A percentile compares a stretch with the other conserved stretches of the same genome.
Evolutionary conservation across 2,329 filamentous ascomycete species (phyloP).

Genomic region (Verticillium zaregamsianum): DNA sequence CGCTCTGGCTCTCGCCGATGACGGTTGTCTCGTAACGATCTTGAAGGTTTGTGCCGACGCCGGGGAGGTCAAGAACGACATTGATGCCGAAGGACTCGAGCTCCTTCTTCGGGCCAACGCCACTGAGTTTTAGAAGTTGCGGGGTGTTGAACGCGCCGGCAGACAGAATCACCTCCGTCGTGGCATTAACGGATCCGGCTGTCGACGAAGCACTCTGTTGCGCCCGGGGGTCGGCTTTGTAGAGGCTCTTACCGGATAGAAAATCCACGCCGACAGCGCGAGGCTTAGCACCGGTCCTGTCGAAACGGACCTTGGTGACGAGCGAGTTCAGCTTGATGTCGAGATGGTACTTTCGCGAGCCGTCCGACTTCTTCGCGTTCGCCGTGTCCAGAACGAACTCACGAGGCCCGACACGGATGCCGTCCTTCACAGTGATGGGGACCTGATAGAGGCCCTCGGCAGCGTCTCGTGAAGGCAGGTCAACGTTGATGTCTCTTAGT

Average conservation of each 20-base stretch:
- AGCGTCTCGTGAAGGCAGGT: constrained; percentile 14
- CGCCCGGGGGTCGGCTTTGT: constrained; percentile 36
- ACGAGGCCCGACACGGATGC: constrained; percentile 41
- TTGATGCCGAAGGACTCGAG: constrained; percentile 51
- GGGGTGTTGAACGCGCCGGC: constrained; percentile 58
- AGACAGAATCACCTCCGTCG: constrained; percentile 40
- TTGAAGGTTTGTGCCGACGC: constrained; percentile 53
- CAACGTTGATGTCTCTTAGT: constrained; percentile 23
- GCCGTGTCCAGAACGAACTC: constrained; percentile 46
- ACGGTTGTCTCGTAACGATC: constrained; percentile 22
- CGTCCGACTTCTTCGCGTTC: constrained; percentile 41
- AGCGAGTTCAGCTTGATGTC: constrained; percentile 29
- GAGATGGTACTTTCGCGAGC: constrained; percentile 36
- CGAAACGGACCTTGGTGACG: constrained; percentile 35
- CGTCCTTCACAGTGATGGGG: constrained; percentile 39
- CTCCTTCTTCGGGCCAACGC: constrained; percentile 53
- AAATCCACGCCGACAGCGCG: constrained; percentile 39
- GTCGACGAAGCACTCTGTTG: constrained; percentile 15
- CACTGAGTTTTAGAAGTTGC: constrained; percentile 61
- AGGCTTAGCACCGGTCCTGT: constrained; percentile 26
- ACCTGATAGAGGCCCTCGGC: constrained; percentile 41
- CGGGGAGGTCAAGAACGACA: constrained; percentile 52
- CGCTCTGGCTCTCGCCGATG: constrained; percentile 14
- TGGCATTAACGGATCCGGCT: constrained; percentile 24
- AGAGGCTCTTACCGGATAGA: constrained; percentile 33